These are phyloP conservation scores for Fusarium metavorans DNA, from an alignment of 2,329 filamentous ascomycete species.

Conservation along the genomic window DNA sequence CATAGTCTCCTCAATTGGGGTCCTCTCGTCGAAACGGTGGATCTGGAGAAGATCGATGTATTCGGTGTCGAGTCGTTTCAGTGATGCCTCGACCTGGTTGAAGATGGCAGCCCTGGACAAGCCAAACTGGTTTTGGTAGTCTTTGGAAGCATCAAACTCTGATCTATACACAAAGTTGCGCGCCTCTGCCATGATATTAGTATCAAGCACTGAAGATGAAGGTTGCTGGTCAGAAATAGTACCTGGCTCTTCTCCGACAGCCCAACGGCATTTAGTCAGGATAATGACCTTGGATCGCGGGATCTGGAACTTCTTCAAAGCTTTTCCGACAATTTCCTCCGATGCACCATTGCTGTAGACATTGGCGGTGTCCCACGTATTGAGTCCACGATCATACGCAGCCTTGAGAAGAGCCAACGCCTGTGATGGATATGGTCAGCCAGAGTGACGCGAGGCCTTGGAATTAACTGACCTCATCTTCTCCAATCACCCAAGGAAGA, in stretches of 20 bases:
- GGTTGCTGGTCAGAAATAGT: rapidly evolving
- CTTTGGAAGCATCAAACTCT: slow-evolving; percentile 29
- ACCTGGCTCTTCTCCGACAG: slow-evolving; percentile 32
- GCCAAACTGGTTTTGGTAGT: slow-evolving; percentile 39
- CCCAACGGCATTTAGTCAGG: slow-evolving; percentile 33
- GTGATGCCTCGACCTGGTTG: slow-evolving; percentile 33
- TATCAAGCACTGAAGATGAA: rapidly evolving
- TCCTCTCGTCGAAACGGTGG: slow-evolving; percentile 61
- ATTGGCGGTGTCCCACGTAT: slow-evolving; percentile 35
- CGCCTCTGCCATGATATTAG: neutral
- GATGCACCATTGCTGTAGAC: slow-evolving; percentile 28
- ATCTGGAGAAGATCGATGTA: slow-evolving; percentile 68
- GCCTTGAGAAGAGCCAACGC: slow-evolving; percentile 29
- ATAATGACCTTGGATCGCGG: slow-evolving; percentile 33
- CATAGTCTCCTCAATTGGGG: slow-evolving; percentile 68
- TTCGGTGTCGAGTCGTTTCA: slow-evolving; percentile 34
- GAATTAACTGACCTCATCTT: slow-evolving; percentile 4
- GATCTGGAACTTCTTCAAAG: slow-evolving; percentile 28
- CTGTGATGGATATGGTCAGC: neutral
- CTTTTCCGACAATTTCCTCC: slow-evolving; percentile 30
- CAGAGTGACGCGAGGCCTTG: rapidly evolving
- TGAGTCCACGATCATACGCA: slow-evolving; percentile 33
- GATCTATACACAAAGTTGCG: slow-evolving; percentile 19
- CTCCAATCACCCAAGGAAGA: slow-evolving; percentile 29
- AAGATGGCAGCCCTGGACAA: slow-evolving; percentile 35